Base-by-base conservation (phyloP, 2,329 filamentous ascomycete species). In the Pseudocercospora musae region DNA sequence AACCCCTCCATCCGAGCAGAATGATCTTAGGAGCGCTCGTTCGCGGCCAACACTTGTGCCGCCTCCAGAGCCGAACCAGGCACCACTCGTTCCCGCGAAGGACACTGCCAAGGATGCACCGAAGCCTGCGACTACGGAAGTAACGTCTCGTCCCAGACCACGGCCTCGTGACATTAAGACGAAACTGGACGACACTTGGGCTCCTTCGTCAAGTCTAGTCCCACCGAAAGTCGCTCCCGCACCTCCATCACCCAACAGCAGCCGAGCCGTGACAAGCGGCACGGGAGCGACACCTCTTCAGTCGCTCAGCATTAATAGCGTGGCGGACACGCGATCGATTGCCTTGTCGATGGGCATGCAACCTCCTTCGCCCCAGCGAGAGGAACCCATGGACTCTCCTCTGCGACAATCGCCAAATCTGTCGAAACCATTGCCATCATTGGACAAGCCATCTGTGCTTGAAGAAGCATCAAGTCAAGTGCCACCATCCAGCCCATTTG, bases 301-400 rank as follows among this genome's bases (percentile, higher is more conserved):
- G 49, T 65, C 70, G 20, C 66, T 73, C 27, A 71, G 64, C 55
- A 66, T 71, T 54, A 74, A 74, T 55, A 69, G 64, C 6, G 58
- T 72, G 10, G 66, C 64, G 20, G 66, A 66, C 2, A 40, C 62
- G 11, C 21, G 62, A 15, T 52, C 57, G 1, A 27, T 67, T 21
- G 60, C 68, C 2, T 52, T 67, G 48, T 67, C 62, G 18, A 67
- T 62, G 67, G 67, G 60, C 13, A 42, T 64, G 33, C 66, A 66
- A 62, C 62, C 58, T 13, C 65, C 62, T n/a, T 66, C 67, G 15
- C 65, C 63, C 1, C 61, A 59, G 18, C 46, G 57, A 18, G 65
- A 61, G 21, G 59, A 61, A 4, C 63, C 64, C n/a, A 49, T 66
- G 27, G 66, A 67, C 25, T 68, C 68, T 3, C 67, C 66, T 1